A percentile compares a stretch with the other conserved stretches of the same genome.
phyloP scores from a whole-genome alignment of 768 basidiomycete species.

The Phylloporus scabripes region DNA sequence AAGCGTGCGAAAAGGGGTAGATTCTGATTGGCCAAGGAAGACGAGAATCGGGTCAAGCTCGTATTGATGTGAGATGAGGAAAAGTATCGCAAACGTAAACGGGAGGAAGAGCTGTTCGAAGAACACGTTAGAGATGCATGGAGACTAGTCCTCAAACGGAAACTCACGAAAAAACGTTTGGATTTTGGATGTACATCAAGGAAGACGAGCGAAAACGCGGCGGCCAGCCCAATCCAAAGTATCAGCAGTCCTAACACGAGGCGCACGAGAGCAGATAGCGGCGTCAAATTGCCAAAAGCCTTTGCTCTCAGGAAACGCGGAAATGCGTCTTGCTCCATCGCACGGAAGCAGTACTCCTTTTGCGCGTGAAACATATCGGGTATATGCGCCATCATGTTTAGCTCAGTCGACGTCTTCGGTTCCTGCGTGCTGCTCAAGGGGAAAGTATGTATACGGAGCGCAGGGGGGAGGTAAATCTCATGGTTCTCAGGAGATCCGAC shows the following conservation, averaged over 20 bases:
- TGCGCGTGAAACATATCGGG: constrained; percentile 97
- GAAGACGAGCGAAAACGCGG: constrained; percentile 88
- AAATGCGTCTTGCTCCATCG: constrained; percentile 94
- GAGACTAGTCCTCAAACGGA: neutral
- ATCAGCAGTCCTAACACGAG: constrained; percentile 79
- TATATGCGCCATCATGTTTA: constrained; percentile 75
- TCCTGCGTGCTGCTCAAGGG: constrained; percentile 72
- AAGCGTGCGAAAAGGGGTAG: constrained; percentile 93
- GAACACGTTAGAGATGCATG: constrained; percentile 3
- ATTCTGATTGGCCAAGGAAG: constrained; percentile 90
- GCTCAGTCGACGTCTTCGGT: constrained; percentile 61
- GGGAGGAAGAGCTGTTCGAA: constrained; percentile 81
- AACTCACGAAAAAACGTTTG: constrained; percentile 89
- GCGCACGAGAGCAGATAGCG: constrained; percentile 80
- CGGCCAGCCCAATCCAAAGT: constrained; percentile 93
- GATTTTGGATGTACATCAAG: constrained; percentile 90
- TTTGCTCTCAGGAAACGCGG: constrained; percentile 93
- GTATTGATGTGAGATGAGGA: constrained; percentile 93
- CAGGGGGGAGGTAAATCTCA: constrained; percentile 95
- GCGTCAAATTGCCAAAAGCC: constrained; percentile 97
- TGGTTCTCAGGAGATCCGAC: constrained; percentile 84
- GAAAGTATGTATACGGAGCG: constrained; percentile 87
- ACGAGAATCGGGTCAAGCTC: constrained; percentile 95
- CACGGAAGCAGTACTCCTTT: constrained; percentile 95
- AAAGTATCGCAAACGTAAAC: constrained; percentile 82